Evolutionary conservation across 2,329 filamentous ascomycete genomes (phyloP).

Genomic region (Colletotrichum limetticola): DNA sequence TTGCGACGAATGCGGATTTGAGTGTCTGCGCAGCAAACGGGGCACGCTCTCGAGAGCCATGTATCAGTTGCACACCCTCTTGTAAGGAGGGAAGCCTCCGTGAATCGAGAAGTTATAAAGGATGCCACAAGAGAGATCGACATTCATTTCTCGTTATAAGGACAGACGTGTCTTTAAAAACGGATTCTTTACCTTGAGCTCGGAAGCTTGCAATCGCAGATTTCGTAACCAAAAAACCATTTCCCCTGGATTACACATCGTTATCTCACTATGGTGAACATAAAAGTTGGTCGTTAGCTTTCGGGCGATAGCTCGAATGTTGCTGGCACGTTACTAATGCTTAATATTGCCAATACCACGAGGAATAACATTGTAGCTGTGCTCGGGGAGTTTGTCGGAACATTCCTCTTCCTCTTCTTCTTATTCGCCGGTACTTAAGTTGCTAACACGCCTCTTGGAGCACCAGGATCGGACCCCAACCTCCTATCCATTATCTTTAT

Average conservation of each 20-base stretch:
- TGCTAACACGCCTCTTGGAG: constrained; percentile 37
- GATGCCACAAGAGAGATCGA: background rate
- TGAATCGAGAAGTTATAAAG: background rate
- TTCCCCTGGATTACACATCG: background rate
- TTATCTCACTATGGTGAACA: background rate
- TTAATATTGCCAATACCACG: constrained; percentile 18
- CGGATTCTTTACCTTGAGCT: too few species aligned
- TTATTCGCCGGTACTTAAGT: constrained; percentile 53
- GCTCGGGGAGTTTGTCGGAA: constrained; percentile 62
- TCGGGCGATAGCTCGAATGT: background rate
- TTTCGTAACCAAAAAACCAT: background rate
- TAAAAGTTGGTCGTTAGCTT: background rate
- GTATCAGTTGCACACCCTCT: background rate
- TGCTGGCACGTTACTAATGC: constrained; percentile 22
- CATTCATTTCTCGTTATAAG: background rate
- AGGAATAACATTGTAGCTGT: constrained; percentile 53
- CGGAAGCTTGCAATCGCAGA: background rate
- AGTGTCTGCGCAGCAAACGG: background rate
- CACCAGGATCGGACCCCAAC: constrained; percentile 35
- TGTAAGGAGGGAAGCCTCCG: background rate
- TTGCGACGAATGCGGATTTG: background rate
- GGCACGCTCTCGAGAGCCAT: background rate
- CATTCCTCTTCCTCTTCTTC: constrained; percentile 63
- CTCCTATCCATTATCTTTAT: constrained; percentile 58
- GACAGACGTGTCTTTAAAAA: background rate